Evolutionary conservation across 2,329 filamentous ascomycete genomes (phyloP).

Genomic region (Colletotrichum sp.): DNA sequence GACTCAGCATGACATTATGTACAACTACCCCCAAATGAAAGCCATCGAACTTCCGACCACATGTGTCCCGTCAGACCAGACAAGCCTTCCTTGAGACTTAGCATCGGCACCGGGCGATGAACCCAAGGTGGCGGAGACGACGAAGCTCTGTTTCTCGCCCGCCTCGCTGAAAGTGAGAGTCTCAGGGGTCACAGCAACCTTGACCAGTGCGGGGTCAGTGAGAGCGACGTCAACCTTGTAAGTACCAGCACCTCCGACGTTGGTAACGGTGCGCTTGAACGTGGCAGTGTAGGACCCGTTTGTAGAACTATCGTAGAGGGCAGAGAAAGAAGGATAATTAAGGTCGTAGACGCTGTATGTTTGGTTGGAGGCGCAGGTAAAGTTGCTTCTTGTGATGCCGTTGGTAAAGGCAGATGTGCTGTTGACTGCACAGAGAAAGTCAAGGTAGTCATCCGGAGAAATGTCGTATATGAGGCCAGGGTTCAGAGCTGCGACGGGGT

Average conservation of each 20-base stretch:
- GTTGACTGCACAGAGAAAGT: conserved; percentile 28
- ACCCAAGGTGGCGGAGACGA: background rate
- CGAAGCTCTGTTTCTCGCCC: background rate
- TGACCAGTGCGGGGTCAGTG: background rate
- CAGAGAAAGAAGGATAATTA: conserved; percentile 22
- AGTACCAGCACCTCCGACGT: conserved; percentile 7
- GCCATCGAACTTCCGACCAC: conserved; percentile 11
- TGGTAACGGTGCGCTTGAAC: conserved; percentile 16
- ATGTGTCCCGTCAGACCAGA: conserved; percentile 17
- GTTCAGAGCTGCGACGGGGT: conserved; percentile 27
- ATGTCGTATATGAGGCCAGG: conserved; percentile 24
- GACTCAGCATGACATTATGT: background rate
- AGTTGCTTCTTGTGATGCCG: background rate
- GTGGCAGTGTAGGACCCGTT: conserved; percentile 8
- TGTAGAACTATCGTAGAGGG: background rate
- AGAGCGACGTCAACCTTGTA: conserved; percentile 6
- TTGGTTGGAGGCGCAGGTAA: background rate
- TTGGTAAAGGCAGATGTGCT: conserved; percentile 12
- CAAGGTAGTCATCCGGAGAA: conserved; percentile 26
- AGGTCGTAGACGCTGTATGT: conserved; percentile 13
- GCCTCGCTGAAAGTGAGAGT: background rate
- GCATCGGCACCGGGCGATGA: background rate
- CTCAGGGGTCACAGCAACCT: background rate
- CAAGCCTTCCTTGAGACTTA: conserved; percentile 1
- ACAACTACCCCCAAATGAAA: background rate